phyloP scores from a whole-genome alignment of 2,329 filamentous ascomycete species.

The Rosellinia necatrix region DNA sequence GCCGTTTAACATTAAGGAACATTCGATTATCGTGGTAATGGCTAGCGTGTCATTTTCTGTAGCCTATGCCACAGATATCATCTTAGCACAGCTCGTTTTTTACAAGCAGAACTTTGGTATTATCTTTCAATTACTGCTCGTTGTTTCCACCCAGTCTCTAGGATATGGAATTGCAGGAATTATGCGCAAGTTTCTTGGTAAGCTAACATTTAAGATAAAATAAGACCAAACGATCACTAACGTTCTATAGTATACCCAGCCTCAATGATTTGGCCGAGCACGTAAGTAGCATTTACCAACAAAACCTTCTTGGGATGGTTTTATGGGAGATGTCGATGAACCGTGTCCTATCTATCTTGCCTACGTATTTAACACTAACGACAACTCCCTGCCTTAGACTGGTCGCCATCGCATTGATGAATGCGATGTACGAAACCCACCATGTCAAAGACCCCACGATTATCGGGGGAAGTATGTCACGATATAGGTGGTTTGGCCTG shows the following conservation, averaged over 20 bases:
- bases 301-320: neutral
- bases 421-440: conserved; percentile 71
- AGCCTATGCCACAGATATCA: conserved; percentile 75
- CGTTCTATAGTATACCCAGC: conserved; percentile 60
- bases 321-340: neutral
- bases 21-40: conserved; percentile 71
- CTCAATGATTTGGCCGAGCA: conserved; percentile 73
- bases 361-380: conserved; percentile 4
- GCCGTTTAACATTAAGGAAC: conserved; percentile 73
- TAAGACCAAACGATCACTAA: conserved; percentile 20
- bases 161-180: conserved; percentile 73
- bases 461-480: conserved; percentile 67
- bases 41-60: conserved; percentile 72
- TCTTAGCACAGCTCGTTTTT: conserved; percentile 72
- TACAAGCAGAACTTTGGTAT: conserved; percentile 73
- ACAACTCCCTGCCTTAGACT: conserved; percentile 50
- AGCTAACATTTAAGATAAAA: conserved; percentile 23
- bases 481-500: conserved; percentile 67
- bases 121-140: conserved; percentile 67
- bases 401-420: conserved; percentile 69
- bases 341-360: neutral
- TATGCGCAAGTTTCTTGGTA: conserved; percentile 66
- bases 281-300: conserved; percentile 17
- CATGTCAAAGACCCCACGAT: conserved; percentile 55
- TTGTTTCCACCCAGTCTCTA: conserved; percentile 70